These are phyloP conservation scores for Trifolium repens DNA, from an alignment of 306 rosid genomes.

Conservation along the genomic window DNA sequence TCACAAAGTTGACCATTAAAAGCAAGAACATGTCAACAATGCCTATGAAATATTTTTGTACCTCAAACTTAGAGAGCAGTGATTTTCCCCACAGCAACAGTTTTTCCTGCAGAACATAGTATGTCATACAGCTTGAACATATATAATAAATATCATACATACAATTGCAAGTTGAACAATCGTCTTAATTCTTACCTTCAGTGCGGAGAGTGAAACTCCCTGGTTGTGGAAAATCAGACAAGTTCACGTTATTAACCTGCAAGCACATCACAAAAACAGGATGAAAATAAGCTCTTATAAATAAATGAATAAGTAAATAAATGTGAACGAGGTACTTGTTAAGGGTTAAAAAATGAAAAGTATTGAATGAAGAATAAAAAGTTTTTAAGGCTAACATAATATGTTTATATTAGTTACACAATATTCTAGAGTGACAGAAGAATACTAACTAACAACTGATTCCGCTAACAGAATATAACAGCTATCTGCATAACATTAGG, in stretches of 20 bases:
- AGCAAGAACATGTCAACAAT: constrained; percentile 20
- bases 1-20: constrained; percentile 2
- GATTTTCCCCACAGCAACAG: constrained; percentile 91
- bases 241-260: constrained; percentile 75
- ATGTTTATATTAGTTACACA: not conserved
- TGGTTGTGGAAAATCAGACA: constrained; percentile 77
- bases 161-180: not conserved
- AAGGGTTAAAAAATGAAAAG: not conserved
- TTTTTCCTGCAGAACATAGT: constrained; percentile 66
- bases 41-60: constrained; percentile 38
- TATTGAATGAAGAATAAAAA: not conserved
- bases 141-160: not conserved
- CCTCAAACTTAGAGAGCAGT: constrained; percentile 68
- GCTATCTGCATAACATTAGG: constrained; percentile 1
- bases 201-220: constrained; percentile 98
- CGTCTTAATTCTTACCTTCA: constrained; percentile 64
- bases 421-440: not conserved
- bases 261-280: constrained; percentile 8
- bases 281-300: not conserved
- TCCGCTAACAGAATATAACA: not conserved
- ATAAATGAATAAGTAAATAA: not conserved
- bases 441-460: constrained; percentile 11
- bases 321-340: not conserved
- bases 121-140: constrained; percentile 7
- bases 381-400: not conserved